A percentile compares a stretch with the other conserved stretches of the same genome.
These are phyloP conservation scores for Daldinia vernicosa DNA, from an alignment of 495 filamentous ascomycete genomes.

Conservation along the genomic window DNA sequence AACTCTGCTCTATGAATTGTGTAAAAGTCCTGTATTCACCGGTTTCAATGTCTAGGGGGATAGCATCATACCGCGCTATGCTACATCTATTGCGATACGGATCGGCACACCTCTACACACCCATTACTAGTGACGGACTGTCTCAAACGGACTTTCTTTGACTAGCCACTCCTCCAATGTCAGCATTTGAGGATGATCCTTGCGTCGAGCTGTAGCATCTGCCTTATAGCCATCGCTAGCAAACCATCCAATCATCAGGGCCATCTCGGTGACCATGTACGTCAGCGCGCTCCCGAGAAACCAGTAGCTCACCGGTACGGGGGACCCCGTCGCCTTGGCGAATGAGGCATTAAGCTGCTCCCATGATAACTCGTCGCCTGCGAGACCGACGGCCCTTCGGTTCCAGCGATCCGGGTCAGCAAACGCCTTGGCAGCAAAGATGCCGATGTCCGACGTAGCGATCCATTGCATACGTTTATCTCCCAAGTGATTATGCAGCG, in stretches of 20 bases:
- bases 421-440: constrained; percentile 70
- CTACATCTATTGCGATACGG: background rate
- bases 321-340: constrained; percentile 48
- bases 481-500: constrained; percentile 57
- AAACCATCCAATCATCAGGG: constrained; percentile 59
- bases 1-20: background rate
- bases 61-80: background rate
- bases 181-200: constrained; percentile 50
- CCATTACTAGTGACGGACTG: constrained; percentile 12
- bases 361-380: constrained; percentile 58
- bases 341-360: constrained; percentile 52
- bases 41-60: background rate
- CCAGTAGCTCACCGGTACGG: constrained; percentile 51
- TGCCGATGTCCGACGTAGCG: constrained; percentile 68
- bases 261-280: constrained; percentile 51
- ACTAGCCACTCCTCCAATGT: constrained; percentile 55
- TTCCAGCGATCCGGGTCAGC: constrained; percentile 49
- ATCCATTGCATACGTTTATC: constrained; percentile 65
- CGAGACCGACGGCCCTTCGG: constrained; percentile 52
- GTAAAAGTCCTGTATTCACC: background rate
- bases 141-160: constrained; percentile 51
- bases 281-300: constrained; percentile 53
- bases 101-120: background rate
- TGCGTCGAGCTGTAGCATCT: constrained; percentile 51
- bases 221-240: constrained; percentile 55